Conservation (phyloP, 768 basidiomycete genomes). For the Boletus rufocinnamomeus region DNA sequence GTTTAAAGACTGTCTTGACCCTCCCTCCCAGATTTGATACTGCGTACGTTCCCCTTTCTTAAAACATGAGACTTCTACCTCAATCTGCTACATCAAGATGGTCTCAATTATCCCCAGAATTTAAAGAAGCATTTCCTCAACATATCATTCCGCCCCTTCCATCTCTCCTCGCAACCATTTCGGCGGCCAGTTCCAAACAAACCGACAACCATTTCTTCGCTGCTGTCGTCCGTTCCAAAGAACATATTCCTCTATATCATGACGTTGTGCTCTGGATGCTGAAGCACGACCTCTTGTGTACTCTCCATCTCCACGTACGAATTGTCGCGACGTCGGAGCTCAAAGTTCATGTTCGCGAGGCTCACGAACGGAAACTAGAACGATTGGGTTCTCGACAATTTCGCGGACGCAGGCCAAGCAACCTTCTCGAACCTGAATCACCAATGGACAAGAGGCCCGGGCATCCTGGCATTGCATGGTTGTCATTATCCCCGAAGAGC, state of each 20-base stretch:
- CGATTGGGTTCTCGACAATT: conserved; percentile 18
- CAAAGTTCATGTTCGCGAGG: conserved; percentile 65
- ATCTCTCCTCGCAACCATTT: conserved; percentile 72
- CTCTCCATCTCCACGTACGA: conserved; percentile 83
- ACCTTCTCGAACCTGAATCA: conserved; percentile 23
- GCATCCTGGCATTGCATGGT: conserved; percentile 41
- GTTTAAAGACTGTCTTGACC: conserved; percentile 80
- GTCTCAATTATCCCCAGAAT: conserved; percentile 56
- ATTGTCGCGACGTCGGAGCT: conserved; percentile 76
- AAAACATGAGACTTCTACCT: neutral
- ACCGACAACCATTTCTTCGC: conserved; percentile 77
- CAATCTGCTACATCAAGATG: conserved; percentile 6
- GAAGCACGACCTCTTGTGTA: conserved; percentile 80
- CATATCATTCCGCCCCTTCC: conserved; percentile 70
- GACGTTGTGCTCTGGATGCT: conserved; percentile 92
- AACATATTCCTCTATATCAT: conserved; percentile 67
- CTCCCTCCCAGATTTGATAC: conserved; percentile 64
- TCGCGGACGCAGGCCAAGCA: conserved; percentile 27
- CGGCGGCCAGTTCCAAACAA: conserved; percentile 63
- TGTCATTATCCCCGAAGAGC: conserved; percentile 56
- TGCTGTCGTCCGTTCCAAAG: conserved; percentile 69
- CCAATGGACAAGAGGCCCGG: conserved; percentile 16
- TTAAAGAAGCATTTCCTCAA: conserved; percentile 59
- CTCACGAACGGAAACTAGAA: conserved; percentile 41
- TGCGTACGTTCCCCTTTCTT: conserved; percentile 48